These are phyloP conservation scores for Camellia japonica DNA, from an alignment of 148 eudicot species.

Conservation along the genomic window DNA sequence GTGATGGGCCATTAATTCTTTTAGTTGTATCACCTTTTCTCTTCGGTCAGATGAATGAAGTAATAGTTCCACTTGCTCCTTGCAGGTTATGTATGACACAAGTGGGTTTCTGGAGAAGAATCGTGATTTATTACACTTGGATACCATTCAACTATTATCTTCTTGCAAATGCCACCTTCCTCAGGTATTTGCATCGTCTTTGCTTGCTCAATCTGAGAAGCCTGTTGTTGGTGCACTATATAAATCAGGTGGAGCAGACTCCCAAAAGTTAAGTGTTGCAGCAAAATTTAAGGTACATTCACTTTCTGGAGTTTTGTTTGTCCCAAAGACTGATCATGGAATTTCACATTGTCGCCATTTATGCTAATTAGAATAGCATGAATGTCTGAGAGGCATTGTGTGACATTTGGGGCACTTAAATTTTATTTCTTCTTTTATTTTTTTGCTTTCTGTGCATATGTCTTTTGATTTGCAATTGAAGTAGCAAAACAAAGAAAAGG, in stretches of 20 bases:
- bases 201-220: constrained; percentile 81
- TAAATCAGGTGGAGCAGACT: constrained; percentile 97
- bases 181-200: constrained; percentile 69
- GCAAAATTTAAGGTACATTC: constrained; percentile 84
- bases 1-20: not conserved
- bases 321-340: not conserved
- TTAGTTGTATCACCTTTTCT: not conserved
- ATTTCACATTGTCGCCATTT: not conserved
- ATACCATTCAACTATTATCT: constrained; percentile 76
- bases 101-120: constrained; percentile 94
- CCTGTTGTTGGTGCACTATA: constrained; percentile 72
- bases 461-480: not conserved
- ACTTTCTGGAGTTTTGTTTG: not conserved
- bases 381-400: not conserved
- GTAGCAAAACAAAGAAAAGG: not conserved
- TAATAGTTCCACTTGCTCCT: constrained; percentile 12
- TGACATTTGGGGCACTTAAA: not conserved
- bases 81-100: constrained; percentile 85
- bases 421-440: constrained; percentile 3
- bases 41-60: not conserved
- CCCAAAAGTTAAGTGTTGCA: constrained; percentile 89
- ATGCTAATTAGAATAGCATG: not conserved
- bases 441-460: not conserved
- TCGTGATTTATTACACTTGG: constrained; percentile 79
- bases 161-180: constrained; percentile 78